Percentiles rank a stretch among this genome's conserved stretches.
Evolutionary conservation across 768 basidiomycete genomes (phyloP).

Genomic region (Termitomyces heimii): DNA sequence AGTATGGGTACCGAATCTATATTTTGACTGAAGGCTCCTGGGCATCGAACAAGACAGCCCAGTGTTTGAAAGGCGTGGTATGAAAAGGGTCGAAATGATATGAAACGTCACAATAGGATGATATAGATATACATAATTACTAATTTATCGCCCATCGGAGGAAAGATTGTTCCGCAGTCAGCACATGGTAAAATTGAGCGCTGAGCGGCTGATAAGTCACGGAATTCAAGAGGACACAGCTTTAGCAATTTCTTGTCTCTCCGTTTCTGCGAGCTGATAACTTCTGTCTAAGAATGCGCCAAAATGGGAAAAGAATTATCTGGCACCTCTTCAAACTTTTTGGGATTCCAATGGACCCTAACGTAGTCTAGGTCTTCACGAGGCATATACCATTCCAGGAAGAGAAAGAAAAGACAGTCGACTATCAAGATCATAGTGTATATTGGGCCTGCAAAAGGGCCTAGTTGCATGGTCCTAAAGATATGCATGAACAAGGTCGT

Average conservation of each 20-base stretch:
- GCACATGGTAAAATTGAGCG: background rate
- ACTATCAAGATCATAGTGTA: constrained; percentile 86
- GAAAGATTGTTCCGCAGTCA: background rate
- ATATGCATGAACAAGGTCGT: background rate
- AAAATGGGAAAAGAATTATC: background rate
- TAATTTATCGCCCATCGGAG: background rate
- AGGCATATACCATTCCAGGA: constrained; percentile 84
- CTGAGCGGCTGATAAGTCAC: background rate
- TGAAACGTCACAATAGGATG: background rate
- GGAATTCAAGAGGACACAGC: background rate
- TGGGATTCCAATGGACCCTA: constrained; percentile 51
- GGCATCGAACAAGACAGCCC: background rate
- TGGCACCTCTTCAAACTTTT: constrained; percentile 30
- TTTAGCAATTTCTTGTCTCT: background rate
- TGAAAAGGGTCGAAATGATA: background rate
- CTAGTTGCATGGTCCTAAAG: constrained; percentile 68
- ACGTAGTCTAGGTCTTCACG: constrained; percentile 75
- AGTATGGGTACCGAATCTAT: background rate
- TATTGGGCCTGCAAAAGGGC: constrained; percentile 79
- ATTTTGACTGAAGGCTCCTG: background rate
- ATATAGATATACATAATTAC: too few relatives aligned
- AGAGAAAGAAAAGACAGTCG: constrained; percentile 80
- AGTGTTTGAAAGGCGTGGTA: background rate
- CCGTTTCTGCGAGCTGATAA: constrained; percentile 5
- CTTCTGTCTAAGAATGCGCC: background rate